Evolutionary conservation across 345 rosid species (phyloP), one percentile per base, ranked within the genome.

Genomic region (Salix dunnii): DNA sequence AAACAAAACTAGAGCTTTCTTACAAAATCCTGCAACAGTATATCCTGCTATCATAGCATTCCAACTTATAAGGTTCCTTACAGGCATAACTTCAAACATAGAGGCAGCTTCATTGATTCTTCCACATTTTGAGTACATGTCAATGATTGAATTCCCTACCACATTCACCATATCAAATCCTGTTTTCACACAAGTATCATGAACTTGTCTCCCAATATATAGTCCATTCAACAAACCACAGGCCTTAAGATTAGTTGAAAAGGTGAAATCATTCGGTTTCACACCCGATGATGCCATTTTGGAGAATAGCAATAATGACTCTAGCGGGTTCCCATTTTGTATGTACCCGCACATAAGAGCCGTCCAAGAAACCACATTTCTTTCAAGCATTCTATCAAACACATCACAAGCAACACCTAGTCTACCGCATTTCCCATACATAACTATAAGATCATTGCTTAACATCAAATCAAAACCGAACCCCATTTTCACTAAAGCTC

Each of bases 331-430:
- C 13, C 90, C 90, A 13, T 77, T 82, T 33, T 73, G 85, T 48
- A 93, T 78, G 77, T 82, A 80, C 43, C 93, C 98, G 25, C 92
- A 86, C 94, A 91, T 91, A 51, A 93, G 97, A 60, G 94, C 85
- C 1, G 98, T 91, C 97, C 95, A 90, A 33, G 95, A 89, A 87
- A 90, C 92, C 81, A 89, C 88, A 27, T 92, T 92, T 85, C 90
- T 87, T 38, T 81, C 84, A 43, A 70, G 80, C 97, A 92, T 89
- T 84, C 55, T 84, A 67, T 92, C 91, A 76, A 92, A 90, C 93
- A 92, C 88, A 12, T 38, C 73, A 48, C 83, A 75, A 23, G 95
- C 97, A 61, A 43, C 14, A 8, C 38, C 70, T 73, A 88, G 80
- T 78, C 80, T 74, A 60, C 83, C 83, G 76, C 93, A 89, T 87